Percentiles rank a stretch among this genome's conserved stretches.
These are phyloP conservation scores for Erigeron philadelphicus DNA, from an alignment of 140 eudicot genomes.

Conservation along the genomic window DNA sequence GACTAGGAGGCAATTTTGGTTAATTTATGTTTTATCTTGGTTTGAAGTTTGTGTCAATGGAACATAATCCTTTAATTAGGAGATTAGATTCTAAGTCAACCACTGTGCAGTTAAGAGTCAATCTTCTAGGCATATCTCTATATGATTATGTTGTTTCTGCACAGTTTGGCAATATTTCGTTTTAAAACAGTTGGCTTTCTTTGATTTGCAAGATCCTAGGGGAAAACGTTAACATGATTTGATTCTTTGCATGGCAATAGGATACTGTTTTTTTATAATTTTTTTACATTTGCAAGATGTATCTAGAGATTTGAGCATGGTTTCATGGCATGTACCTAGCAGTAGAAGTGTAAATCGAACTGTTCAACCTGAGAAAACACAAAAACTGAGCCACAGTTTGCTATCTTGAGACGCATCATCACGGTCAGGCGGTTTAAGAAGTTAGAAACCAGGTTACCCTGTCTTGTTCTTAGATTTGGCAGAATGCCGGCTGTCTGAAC, in stretches of 20 bases:
- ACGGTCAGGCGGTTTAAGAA: no score
- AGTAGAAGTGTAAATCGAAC: background rate
- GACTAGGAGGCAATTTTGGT: constrained; percentile 32
- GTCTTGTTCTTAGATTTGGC: no score
- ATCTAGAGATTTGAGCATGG: background rate
- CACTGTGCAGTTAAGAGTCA: constrained; percentile 19
- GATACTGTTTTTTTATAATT: background rate
- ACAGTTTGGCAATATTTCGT: background rate
- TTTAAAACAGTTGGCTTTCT: constrained; percentile 8
- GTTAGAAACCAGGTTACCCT: no score
- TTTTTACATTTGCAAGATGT: constrained; percentile 15
- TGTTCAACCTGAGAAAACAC: no score
- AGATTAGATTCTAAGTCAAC: constrained; percentile 20
- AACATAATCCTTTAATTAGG: constrained; percentile 30
- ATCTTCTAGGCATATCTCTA: constrained; percentile 22
- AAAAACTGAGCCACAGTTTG: no score
- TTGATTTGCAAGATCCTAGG: constrained; percentile 19
- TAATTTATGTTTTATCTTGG: background rate
- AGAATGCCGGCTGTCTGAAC: no score
- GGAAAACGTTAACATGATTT: constrained; percentile 23
- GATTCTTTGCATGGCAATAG: constrained; percentile 16
- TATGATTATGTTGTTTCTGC: constrained; percentile 16
- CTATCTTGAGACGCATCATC: no score
- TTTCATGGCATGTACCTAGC: constrained; percentile 4
- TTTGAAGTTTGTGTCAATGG: constrained; percentile 27